phyloP scores from a whole-genome alignment of 768 basidiomycete genomes.

The Pisolithus albus region DNA sequence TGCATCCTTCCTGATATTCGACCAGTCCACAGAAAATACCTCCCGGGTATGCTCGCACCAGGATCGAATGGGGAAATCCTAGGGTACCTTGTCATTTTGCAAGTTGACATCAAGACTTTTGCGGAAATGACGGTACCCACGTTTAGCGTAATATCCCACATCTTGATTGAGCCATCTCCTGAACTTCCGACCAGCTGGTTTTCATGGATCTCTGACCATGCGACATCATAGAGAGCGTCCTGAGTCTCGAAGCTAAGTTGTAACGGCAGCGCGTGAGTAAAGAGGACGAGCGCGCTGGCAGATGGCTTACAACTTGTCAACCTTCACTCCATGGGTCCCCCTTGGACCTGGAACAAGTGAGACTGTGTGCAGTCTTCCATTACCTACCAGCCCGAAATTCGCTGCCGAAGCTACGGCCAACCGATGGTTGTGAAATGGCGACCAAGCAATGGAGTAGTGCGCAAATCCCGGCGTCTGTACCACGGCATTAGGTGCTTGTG shows the following conservation, averaged over 20 bases:
- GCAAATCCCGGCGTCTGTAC: constrained; percentile 78
- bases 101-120: constrained; percentile 6
- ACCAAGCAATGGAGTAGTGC: constrained; percentile 78
- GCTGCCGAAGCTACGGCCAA: constrained; percentile 79
- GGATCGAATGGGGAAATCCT: constrained; percentile 84
- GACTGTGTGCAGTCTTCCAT: constrained; percentile 76
- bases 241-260: constrained; percentile 73
- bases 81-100: constrained; percentile 27
- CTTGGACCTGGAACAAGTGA: constrained; percentile 45
- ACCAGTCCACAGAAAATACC: constrained; percentile 94
- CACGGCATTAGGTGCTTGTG: constrained; percentile 37
- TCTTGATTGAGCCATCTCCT: constrained; percentile 82
- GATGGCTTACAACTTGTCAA: constrained; percentile 63
- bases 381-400: constrained; percentile 93
- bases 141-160: constrained; percentile 87
- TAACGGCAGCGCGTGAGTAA: constrained; percentile 9
- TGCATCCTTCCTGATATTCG: constrained; percentile 81
- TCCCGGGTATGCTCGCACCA: constrained; percentile 96
- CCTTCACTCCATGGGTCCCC: constrained; percentile 36
- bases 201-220: constrained; percentile 94
- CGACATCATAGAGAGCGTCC: constrained; percentile 83
- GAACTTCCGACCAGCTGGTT: constrained; percentile 87
- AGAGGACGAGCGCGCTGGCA: neutral
- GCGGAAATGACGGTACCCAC: constrained; percentile 34
- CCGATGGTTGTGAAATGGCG: constrained; percentile 71